These are phyloP conservation scores for Aspergillus sp. DNA, from an alignment of 2,329 filamentous ascomycete genomes.

Conservation along the genomic window DNA sequence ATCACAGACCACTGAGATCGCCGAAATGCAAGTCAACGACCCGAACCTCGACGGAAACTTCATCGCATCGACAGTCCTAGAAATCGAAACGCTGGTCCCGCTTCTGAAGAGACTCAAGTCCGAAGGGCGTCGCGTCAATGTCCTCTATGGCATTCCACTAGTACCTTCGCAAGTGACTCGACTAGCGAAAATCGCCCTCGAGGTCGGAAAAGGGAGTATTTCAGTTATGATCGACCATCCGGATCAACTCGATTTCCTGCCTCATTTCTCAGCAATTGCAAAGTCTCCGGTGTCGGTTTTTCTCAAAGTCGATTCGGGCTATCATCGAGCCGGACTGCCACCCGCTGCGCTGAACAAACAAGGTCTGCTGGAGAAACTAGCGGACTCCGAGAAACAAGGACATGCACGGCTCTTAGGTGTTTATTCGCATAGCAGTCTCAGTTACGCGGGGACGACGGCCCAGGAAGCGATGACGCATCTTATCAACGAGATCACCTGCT, in stretches of 20 bases:
- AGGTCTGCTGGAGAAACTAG: constrained; percentile 29
- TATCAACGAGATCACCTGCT: constrained; percentile 58
- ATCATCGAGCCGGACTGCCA: constrained; percentile 67
- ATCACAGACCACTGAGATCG: too few species aligned
- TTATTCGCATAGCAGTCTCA: constrained; percentile 73
- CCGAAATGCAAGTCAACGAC: constrained; percentile 8
- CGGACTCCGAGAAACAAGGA: constrained; percentile 25
- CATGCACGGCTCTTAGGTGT: constrained; percentile 57
- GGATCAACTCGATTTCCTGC: constrained; percentile 56
- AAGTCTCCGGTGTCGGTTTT: constrained; percentile 57
- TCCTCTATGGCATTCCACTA: constrained; percentile 72
- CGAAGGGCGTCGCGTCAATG: constrained; percentile 58
- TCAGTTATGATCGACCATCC: constrained; percentile 70
- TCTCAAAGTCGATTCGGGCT: constrained; percentile 74
- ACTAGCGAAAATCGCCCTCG: constrained; percentile 56
- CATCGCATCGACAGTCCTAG: constrained; percentile 71
- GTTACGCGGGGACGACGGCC: constrained; percentile 59
- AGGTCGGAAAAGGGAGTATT: constrained; percentile 58
- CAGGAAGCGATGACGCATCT: constrained; percentile 61
- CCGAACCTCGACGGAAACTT: constrained; percentile 52
- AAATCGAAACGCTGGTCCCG: constrained; percentile 66
- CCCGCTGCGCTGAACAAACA: constrained; percentile 46
- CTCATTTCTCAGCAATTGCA: constrained; percentile 43
- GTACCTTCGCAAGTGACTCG: constrained; percentile 61
- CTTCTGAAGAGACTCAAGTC: constrained; percentile 59